Percentiles rank a stretch among this genome's conserved stretches.
Conservation (phyloP, 2,329 filamentous ascomycete genomes). For the Didymella pomorum region DNA sequence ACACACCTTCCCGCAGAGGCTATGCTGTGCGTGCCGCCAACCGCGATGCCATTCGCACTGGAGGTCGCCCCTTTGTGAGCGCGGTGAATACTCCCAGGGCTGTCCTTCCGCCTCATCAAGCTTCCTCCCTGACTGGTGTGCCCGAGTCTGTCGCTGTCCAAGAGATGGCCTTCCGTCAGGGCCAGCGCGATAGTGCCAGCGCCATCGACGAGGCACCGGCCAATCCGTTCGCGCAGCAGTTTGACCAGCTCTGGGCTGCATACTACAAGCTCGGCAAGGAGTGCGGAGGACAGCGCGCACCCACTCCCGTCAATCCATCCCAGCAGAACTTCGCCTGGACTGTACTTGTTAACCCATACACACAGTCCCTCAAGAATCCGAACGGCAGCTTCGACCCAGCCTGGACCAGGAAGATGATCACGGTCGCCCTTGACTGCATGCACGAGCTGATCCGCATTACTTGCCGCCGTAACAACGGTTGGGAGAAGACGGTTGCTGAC, state of each 20-base stretch:
- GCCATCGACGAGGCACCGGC: constrained; percentile 18
- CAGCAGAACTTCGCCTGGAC: constrained; percentile 33
- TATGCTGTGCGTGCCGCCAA: constrained; percentile 1
- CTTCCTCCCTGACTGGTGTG: constrained; percentile 25
- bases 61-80: constrained; percentile 13
- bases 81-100: neutral
- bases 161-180: constrained; percentile 38
- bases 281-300: constrained; percentile 16
- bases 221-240: constrained; percentile 29
- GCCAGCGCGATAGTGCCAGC: constrained; percentile 26
- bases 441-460: constrained; percentile 25
- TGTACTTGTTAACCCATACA: constrained; percentile 37
- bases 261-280: constrained; percentile 32
- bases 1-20: constrained; percentile 2
- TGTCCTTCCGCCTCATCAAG: neutral
- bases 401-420: constrained; percentile 28
- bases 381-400: constrained; percentile 30
- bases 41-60: constrained; percentile 4
- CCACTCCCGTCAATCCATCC: constrained; percentile 10
- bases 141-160: constrained; percentile 32
- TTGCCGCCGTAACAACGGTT: constrained; percentile 28
- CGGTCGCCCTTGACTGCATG: constrained; percentile 34
- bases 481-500: constrained; percentile 33
- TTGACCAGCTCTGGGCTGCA: constrained; percentile 30
- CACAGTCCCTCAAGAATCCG: constrained; percentile 34